A percentile compares a stretch with the other conserved stretches of the same genome.
Conservation (phyloP, 2,329 filamentous ascomycete species). For the Eutypa lata region DNA sequence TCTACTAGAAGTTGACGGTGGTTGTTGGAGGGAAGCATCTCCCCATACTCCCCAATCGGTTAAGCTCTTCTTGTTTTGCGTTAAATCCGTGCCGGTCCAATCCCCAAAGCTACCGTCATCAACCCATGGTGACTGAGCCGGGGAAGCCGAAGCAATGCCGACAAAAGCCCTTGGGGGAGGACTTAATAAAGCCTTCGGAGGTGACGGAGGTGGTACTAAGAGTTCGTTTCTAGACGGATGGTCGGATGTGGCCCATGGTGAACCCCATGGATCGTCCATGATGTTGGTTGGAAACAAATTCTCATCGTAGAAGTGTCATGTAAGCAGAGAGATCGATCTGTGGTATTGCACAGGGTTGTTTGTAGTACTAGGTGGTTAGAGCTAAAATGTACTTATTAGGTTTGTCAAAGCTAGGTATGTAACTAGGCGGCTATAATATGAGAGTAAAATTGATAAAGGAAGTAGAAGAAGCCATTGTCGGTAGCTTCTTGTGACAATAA, state of each 20-base stretch:
- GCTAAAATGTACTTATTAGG: no score
- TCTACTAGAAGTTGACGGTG: conserved; percentile 27
- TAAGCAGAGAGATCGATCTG: neutral
- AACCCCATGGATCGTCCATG: conserved; percentile 66
- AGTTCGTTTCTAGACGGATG: conserved; percentile 29
- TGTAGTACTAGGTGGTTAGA: no score
- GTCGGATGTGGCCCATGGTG: conserved; percentile 52
- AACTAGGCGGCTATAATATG: neutral
- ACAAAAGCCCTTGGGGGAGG: conserved; percentile 42
- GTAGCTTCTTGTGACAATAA: neutral
- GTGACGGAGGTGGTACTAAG: conserved; percentile 24
- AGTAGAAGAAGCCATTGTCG: neutral
- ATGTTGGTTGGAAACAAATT: conserved; percentile 28
- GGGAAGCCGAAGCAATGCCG: conserved; percentile 27
- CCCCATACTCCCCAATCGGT: conserved; percentile 30
- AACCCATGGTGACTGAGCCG: conserved; percentile 39
- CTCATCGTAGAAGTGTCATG: conserved; percentile 23
- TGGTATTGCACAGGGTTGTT: no score
- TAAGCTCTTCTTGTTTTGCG: conserved; percentile 17
- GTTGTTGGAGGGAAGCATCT: conserved; percentile 23
- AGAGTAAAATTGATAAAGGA: neutral
- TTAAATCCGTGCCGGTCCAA: conserved; percentile 32
- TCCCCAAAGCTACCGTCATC: conserved; percentile 36
- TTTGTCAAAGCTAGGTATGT: neutral
- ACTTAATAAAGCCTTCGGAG: conserved; percentile 34